Evolutionary conservation across 2,329 filamentous ascomycete species (phyloP).

Genomic region (Aspergillus ochraceoroseus): DNA sequence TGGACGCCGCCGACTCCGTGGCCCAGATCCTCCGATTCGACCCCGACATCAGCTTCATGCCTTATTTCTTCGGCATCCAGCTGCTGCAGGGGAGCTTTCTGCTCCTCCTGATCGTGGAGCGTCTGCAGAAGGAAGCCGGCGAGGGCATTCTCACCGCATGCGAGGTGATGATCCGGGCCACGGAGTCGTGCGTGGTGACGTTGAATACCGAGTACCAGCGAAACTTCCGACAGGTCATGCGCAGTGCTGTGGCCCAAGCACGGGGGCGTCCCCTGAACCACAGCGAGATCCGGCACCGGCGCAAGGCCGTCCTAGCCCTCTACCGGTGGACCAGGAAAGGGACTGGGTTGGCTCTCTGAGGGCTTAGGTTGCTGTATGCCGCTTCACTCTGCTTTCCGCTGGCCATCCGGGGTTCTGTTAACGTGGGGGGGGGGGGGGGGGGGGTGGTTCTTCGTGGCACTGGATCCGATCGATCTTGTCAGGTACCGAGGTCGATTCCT

Average conservation of each 20-base stretch:
- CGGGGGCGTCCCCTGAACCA: conserved; percentile 79
- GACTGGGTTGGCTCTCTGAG: conserved; percentile 64
- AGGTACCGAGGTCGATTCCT: conserved; percentile 1
- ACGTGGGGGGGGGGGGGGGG: too few species aligned
- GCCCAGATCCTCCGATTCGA: conserved; percentile 84
- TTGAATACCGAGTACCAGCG: conserved; percentile 92
- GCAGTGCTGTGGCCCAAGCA: conserved; percentile 80
- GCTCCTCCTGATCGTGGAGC: conserved; percentile 80
- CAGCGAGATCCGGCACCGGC: conserved; percentile 75
- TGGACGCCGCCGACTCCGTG: conserved; percentile 82
- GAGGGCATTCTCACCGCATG: conserved; percentile 81
- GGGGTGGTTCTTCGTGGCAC: too few species aligned
- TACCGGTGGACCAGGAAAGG: conserved; percentile 92
- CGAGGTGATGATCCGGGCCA: conserved; percentile 85
- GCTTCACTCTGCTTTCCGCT: neutral
- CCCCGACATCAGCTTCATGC: conserved; percentile 90
- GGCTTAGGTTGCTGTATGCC: neutral
- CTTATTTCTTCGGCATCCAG: conserved; percentile 94
- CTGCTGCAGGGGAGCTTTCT: conserved; percentile 85
- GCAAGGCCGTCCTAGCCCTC: conserved; percentile 75
- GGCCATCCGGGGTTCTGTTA: too few species aligned
- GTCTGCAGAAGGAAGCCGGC: conserved; percentile 78
- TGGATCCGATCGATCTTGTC: conserved; percentile 1
- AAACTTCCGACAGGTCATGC: conserved; percentile 94
- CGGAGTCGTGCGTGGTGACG: conserved; percentile 88